phyloP scores from a whole-genome alignment of 75 land plant species.

The Adiantum capillusveneris region DNA sequence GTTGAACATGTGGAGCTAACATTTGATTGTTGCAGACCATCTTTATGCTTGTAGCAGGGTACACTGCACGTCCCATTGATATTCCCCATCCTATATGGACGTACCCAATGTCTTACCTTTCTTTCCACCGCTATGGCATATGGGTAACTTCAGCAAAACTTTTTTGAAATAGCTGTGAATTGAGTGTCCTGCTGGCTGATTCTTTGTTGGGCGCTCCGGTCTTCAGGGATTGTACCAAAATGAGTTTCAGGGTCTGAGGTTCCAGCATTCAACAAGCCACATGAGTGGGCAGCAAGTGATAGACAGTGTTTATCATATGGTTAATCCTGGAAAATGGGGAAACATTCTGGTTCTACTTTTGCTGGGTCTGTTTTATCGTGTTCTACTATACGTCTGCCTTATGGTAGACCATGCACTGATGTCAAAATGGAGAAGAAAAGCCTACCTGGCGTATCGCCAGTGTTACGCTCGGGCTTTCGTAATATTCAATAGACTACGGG shows the following conservation, averaged over 20 bases:
- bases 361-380: slow-evolving; percentile 7
- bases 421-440: too few relatives aligned
- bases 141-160: neutral
- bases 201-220: neutral
- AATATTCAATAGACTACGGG: too few relatives aligned
- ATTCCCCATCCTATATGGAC: slow-evolving; percentile 16
- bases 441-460: too few relatives aligned
- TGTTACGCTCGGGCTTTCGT: too few relatives aligned
- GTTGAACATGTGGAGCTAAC: too few relatives aligned
- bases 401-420: too few relatives aligned
- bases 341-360: slow-evolving; percentile 1
- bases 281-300: slow-evolving; percentile 1
- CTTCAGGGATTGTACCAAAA: slow-evolving; percentile 7
- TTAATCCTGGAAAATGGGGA: slow-evolving; percentile 8
- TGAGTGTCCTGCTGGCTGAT: too few relatives aligned
- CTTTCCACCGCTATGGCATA: slow-evolving; percentile 21
- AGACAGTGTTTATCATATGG: slow-evolving; percentile 1
- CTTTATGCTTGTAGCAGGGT: slow-evolving; percentile 15
- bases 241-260: slow-evolving; percentile 6
- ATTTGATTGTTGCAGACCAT: slow-evolving; percentile 10
- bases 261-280: neutral
- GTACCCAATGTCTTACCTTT: slow-evolving; percentile 15
- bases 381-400: too few relatives aligned
- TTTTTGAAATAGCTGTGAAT: too few relatives aligned
- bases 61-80: slow-evolving; percentile 1